Evolutionary conservation across 768 basidiomycete species (phyloP).

Genomic region (Ephemerocybe angulata): DNA sequence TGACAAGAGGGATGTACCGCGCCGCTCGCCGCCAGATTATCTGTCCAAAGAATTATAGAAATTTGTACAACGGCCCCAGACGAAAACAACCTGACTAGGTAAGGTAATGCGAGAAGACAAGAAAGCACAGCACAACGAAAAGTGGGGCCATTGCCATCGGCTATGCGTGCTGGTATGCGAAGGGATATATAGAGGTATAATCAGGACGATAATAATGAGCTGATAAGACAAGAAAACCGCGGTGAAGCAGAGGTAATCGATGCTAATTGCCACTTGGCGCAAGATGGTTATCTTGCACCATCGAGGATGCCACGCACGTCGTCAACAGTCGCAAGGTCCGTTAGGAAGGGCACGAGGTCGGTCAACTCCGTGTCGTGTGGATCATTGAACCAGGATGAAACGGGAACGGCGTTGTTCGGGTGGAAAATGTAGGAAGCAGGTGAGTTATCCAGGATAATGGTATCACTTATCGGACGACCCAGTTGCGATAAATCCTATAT

Average conservation of each 20-base stretch:
- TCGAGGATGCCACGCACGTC: slow-evolving; percentile 93
- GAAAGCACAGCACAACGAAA: neutral
- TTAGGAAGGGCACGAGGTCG: slow-evolving; percentile 90
- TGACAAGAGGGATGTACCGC: neutral
- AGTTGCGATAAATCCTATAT: slow-evolving; percentile 91
- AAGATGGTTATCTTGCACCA: slow-evolving; percentile 56
- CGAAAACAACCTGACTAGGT: slow-evolving; percentile 1
- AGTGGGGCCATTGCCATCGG: neutral
- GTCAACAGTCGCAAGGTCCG: slow-evolving; percentile 78
- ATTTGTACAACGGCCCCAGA: slow-evolving; percentile 1
- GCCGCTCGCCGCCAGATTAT: neutral
- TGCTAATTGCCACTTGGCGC: neutral
- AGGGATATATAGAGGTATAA: slow-evolving; percentile 5
- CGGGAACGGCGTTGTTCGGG: slow-evolving; percentile 97
- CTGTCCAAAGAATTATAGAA: slow-evolving; percentile 8
- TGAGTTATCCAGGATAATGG: slow-evolving; percentile 98
- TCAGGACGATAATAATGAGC: slow-evolving; percentile 6
- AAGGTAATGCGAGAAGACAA: slow-evolving; percentile 4
- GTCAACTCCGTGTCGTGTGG: slow-evolving; percentile 97
- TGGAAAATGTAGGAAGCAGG: slow-evolving; percentile 99
- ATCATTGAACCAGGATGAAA: slow-evolving; percentile 99
- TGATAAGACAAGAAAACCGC: slow-evolving; percentile 1
- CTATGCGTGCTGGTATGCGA: neutral
- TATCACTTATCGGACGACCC: slow-evolving; percentile 88
- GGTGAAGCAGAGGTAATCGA: neutral